Conservation (phyloP, 2,329 filamentous ascomycete species). For the Proliferodiscus dingleyae region DNA sequence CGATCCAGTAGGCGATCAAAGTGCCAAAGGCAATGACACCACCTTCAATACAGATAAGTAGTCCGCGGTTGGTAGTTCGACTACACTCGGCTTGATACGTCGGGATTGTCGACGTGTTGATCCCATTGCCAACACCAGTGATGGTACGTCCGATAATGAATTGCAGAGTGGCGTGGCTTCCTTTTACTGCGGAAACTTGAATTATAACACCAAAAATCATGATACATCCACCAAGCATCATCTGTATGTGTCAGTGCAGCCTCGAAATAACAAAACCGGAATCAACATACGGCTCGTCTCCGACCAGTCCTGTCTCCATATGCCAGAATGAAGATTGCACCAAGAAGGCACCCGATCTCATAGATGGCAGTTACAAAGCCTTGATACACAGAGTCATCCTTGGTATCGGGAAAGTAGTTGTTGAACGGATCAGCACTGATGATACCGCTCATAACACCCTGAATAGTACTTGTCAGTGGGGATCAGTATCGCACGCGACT, state of each 20-base stretch:
- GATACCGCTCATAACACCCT: constrained; percentile 73
- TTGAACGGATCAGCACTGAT: constrained; percentile 67
- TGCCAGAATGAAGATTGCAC: constrained; percentile 42
- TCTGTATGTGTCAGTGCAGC: constrained; percentile 31
- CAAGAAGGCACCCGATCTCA: constrained; percentile 50
- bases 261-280: constrained; percentile 41
- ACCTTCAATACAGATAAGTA: constrained; percentile 49
- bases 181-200: constrained; percentile 35
- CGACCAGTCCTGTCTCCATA: constrained; percentile 53
- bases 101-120: constrained; percentile 43
- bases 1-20: constrained; percentile 95
- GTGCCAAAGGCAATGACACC: constrained; percentile 55
- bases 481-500: not conserved
- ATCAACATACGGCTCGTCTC: constrained; percentile 47
- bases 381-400: constrained; percentile 27
- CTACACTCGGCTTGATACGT: constrained; percentile 62
- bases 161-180: constrained; percentile 41
- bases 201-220: constrained; percentile 53
- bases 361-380: constrained; percentile 54
- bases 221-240: constrained; percentile 52
- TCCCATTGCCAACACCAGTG: constrained; percentile 48
- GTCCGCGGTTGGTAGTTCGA: constrained; percentile 40
- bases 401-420: constrained; percentile 76
- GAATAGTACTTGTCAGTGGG: not conserved
- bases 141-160: constrained; percentile 49